Base-by-base conservation (phyloP, 805 yeast species). In the Ogataea parapolymorpha region DNA sequence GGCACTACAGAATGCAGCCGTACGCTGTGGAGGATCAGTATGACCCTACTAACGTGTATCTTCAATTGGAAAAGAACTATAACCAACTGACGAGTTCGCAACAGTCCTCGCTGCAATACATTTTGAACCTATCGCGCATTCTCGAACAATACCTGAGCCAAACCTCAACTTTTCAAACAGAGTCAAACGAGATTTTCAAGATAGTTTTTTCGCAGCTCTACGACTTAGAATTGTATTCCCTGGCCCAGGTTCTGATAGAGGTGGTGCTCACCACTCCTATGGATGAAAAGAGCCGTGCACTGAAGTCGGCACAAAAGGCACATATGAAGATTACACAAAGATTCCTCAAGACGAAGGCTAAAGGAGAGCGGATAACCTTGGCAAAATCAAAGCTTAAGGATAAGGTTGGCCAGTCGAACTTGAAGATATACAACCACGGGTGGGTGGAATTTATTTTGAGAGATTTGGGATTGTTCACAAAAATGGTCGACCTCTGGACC, bases 171-270 rank as follows among this genome's bases (percentile, higher is more conserved):
- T 38, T 38, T 28, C 26, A 40, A 12, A 18, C 12, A 3, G 32
- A 45, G n/a, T 18, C 40, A 2, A 38, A 42, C 34, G 35, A 29
- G 10, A 34, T 49, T 6, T 49, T 45, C 39, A 41, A 35, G 26
- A 16, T 35, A 7, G 30, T 53, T 2, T 56, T 48, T 28, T 28
- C 39, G 6, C 58, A 55, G 29, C 36, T 53, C 9, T 48, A 48
- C 41, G 41, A 39, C 12, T 39, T 45, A 15, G 32, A 33, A 25
- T 27, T 53, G 8, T 15, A 37, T 6, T 13, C 41, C 2, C 34
- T 44, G 7, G 53, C 46, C 14, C 30, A 41, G 13, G 15, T 38
- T 29, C 16, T 49, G 15, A 32, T 46, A 38, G 45, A 48, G 27
- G 30, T 45, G n/a, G 23, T 50, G 14, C 22, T 42, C 9, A 33